Evolutionary conservation across 1,284 basidiomycete species (phyloP), one percentile per base, ranked within the genome.

Genomic region (Ustilago trichophora): DNA sequence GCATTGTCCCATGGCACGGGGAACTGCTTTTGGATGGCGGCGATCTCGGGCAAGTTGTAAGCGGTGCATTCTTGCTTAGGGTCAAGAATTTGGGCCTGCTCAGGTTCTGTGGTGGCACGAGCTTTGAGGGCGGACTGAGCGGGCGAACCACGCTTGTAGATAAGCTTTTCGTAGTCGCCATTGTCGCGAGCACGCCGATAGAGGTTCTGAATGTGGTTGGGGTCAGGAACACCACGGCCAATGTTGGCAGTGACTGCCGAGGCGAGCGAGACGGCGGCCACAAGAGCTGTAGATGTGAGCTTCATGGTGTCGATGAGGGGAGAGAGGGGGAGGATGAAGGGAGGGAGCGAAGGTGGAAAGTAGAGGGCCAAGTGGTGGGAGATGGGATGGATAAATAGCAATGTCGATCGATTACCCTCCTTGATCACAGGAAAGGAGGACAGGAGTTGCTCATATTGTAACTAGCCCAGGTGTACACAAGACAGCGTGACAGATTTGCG

Each of bases 1-100:
- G 83, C 83, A 3, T 80, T 80, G 8, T 79, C 35, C 83, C 83
- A 84, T 8, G 53, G 58, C 3, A 31, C 40, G 15, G 78, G 78
- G 59, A 77, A 74, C 29, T 60, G 35, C 18, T 40, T 47, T n/a
- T 47, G 29, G 38, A 80, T 50, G 13, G 66, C 60, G 13, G 55
- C 47, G 5, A 80, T 50, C 18, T 72, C 71, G n/a, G 66, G 64
- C 10, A 75, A 38, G 29, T 51, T 34, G 55, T 79, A 79, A 3
- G 70, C 35, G 1, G 67, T 71, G 64, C 77, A 80, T 22, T 73
- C 63, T 18, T 65, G 48, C 35, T 34, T 57, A 15, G 65, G 47
- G 34, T 51, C 35, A 3, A 41, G 54, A 48, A 75, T 66, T 19
- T 55, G 33, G 10, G 71, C 75, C 38, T 55, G 59, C 10, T 64